Conservation (phyloP, 2,329 filamentous ascomycete species). For the Xylariaceae sp. region DNA sequence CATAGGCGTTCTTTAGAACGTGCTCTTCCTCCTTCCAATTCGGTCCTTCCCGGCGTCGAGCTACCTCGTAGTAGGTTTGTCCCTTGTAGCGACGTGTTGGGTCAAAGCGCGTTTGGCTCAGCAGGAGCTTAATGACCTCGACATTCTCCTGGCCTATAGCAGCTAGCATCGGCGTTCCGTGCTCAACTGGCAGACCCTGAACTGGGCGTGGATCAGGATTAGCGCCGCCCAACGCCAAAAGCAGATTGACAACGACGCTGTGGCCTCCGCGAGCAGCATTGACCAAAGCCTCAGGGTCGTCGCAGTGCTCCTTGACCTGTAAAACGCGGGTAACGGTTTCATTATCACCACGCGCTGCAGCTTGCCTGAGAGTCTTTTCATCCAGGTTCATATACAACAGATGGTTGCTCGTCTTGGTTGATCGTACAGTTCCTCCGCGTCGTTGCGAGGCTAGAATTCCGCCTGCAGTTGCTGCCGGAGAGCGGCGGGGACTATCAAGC, state of each 20-base stretch:
- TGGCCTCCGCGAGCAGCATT: conserved; percentile 90
- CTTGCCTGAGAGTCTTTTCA: conserved; percentile 52
- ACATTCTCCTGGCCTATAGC: conserved; percentile 86
- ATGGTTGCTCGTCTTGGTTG: conserved; percentile 58
- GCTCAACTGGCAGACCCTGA: conserved; percentile 52
- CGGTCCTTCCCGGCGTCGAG: conserved; percentile 72
- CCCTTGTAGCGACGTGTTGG: conserved; percentile 71
- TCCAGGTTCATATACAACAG: conserved; percentile 56
- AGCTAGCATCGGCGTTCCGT: conserved; percentile 86
- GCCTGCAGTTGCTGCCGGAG: conserved; percentile 37
- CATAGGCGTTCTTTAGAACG: conserved; percentile 68
- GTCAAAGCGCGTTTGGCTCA: conserved; percentile 72
- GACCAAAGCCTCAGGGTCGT: conserved; percentile 81
- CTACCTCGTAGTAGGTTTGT: conserved; percentile 80
- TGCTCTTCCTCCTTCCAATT: conserved; percentile 86
- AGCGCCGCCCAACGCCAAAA: conserved; percentile 59
- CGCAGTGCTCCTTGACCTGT: conserved; percentile 51
- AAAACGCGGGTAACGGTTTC: conserved; percentile 55
- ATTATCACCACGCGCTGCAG: conserved; percentile 53
- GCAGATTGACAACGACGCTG: conserved; percentile 73
- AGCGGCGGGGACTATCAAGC: conserved; percentile 51
- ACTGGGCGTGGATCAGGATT: conserved; percentile 64
- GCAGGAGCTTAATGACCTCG: conserved; percentile 71
- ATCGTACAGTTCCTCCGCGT: conserved; percentile 47
- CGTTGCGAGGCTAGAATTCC: conserved; percentile 32